These are phyloP conservation scores for Backusella luteola DNA, from an alignment of 192 early-diverging fungal species.

Conservation along the genomic window DNA sequence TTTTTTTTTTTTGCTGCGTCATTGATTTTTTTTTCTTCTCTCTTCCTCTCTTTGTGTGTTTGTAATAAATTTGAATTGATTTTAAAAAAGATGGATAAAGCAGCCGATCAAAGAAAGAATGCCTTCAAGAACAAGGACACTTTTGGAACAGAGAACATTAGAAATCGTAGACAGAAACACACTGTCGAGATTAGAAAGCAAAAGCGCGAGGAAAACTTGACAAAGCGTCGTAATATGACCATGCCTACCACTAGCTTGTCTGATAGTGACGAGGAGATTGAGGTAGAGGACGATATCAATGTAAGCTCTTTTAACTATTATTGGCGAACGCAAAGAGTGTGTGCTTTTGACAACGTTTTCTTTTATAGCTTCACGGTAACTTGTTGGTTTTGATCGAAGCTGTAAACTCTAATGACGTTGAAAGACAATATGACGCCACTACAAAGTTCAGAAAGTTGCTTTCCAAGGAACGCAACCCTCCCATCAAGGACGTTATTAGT, in stretches of 20 bases:
- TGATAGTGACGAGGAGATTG: conserved; percentile 44
- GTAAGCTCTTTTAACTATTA: conserved; percentile 1
- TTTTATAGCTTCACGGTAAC: not conserved
- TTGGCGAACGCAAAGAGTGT: not conserved
- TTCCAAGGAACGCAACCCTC: conserved; percentile 49
- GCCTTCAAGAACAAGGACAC: conserved; percentile 68
- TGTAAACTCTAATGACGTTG: conserved; percentile 42
- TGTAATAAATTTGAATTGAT: not conserved
- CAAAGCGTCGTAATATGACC: conserved; percentile 48
- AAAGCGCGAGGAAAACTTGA: conserved; percentile 43
- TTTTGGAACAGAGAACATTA: conserved; percentile 44
- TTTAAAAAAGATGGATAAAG: not conserved
- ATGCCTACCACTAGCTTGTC: conserved; percentile 17
- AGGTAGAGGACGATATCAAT: conserved; percentile 18
- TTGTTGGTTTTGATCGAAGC: conserved; percentile 10
- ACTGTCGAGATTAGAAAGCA: conserved; percentile 50
- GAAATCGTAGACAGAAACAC: conserved; percentile 44
- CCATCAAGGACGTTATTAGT: conserved; percentile 50
- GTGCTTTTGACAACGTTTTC: not conserved
- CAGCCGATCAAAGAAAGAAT: conserved; percentile 25
- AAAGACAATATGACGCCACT: conserved; percentile 43
- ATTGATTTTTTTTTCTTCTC: not conserved
- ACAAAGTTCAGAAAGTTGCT: conserved; percentile 48
- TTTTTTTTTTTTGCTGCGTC: not conserved
- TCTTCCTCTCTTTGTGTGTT: not conserved